Base-by-base conservation (phyloP, 306 rosid species). In the Begonia loranthoides region DNA sequence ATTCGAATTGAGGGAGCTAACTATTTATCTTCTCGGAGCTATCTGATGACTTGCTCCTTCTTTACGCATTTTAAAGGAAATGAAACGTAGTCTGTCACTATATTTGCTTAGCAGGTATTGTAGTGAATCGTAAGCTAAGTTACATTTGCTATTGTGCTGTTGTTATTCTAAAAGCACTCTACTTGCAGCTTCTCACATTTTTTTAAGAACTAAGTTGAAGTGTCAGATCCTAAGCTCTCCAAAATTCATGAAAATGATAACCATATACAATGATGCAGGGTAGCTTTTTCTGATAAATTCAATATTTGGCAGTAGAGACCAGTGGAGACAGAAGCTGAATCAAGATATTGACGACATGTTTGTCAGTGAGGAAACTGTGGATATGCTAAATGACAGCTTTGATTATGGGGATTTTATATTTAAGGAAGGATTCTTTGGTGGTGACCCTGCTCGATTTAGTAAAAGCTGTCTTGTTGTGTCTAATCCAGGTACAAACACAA, bases 381-480 rank as follows among this genome's bases (percentile, higher is more conserved):
- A 79, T 69, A 73, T 86, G 62, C 75, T 57, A 28, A 80, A 83
- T 69, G 93, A 82, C 78, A 72, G 63, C 58, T 75, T 84, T 54
- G 96, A 71, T 53, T 70, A 60, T 54, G 97, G 86, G 78, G 70
- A 56, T 46, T 56, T 51, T 66, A 80, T 86, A 78, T 90, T 80
- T 67, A 76, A 60, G 43, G 95, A 86, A 69, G 69, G 72, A 40
- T 80, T 90, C 78, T 82, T 78, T 41, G 70, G 86, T 52, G 67
- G 58, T 60, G 74, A 58, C 28, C 24, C 36, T 57, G 72, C 72
- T 54, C 72, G 57, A 48, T 47, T 67, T 45, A 74, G 68, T 69
- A 68, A 46, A 70, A 76, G 69, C 68, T 71, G 82, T 69, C 66
- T 62, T 74, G 79, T 62, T 74, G 79, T 71, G 45, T 64, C 76